These are phyloP conservation scores for Herpetospermum pedunculosum DNA, from an alignment of 306 rosid species.

Conservation along the genomic window DNA sequence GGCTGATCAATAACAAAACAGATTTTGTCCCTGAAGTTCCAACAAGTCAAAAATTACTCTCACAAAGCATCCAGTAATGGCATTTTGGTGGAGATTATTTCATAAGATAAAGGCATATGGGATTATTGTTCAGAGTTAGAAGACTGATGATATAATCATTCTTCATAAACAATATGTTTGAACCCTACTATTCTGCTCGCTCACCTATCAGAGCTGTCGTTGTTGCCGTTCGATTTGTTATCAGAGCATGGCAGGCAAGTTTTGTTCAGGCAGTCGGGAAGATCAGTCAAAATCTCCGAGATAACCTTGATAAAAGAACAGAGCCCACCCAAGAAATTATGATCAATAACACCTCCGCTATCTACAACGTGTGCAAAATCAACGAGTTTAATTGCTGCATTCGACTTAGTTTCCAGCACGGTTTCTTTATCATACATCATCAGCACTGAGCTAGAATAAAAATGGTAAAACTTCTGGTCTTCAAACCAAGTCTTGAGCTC, in stretches of 20 bases:
- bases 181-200: not conserved
- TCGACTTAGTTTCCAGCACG: slow-evolving; percentile 13
- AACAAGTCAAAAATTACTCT: not conserved
- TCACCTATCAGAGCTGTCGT: not conserved
- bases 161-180: not conserved
- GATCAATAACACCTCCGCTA: slow-evolving; percentile 61
- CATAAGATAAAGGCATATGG: not conserved
- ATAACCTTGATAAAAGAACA: slow-evolving; percentile 71
- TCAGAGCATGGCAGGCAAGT: not conserved
- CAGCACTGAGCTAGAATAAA: slow-evolving; percentile 54
- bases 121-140: not conserved
- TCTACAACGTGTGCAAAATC: slow-evolving; percentile 73
- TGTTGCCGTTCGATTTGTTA: not conserved
- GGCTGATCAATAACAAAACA: not conserved
- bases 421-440: slow-evolving; percentile 43
- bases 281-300: slow-evolving; percentile 25
- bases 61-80: not conserved
- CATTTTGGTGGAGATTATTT: not conserved
- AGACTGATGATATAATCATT: not conserved
- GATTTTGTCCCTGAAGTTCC: not conserved
- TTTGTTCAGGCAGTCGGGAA: not conserved
- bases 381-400: slow-evolving; percentile 43
- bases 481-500: slow-evolving; percentile 80
- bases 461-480: slow-evolving; percentile 63
- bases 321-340: slow-evolving; percentile 89